Conservation (phyloP, 495 filamentous ascomycete species). For the Xeromyces bisporus region DNA sequence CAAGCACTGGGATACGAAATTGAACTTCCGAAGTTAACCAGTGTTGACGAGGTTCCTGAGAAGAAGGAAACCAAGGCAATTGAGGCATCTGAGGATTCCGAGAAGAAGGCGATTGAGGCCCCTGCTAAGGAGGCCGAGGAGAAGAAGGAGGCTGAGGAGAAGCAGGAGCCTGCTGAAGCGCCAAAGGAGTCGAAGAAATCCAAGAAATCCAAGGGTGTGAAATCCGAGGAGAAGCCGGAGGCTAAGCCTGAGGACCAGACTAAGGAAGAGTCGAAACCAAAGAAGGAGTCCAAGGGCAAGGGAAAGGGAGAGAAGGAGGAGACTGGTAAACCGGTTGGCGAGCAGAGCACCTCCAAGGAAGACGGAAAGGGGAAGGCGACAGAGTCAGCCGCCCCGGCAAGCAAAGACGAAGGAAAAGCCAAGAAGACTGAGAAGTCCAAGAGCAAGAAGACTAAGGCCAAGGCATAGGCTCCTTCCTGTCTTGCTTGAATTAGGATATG, state of each 20-base stretch:
- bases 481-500: too few species aligned
- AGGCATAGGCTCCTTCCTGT: slow-evolving; percentile 6
- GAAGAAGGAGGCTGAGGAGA: slow-evolving; percentile 16
- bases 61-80: slow-evolving; percentile 14
- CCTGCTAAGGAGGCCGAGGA: slow-evolving; percentile 9
- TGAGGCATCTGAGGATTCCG: slow-evolving; percentile 13
- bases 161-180: slow-evolving; percentile 18
- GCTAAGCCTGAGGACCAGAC: too few species aligned
- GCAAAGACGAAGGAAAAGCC: slow-evolving; percentile 4
- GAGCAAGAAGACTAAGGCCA: slow-evolving; percentile 17
- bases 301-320: slow-evolving; percentile 19
- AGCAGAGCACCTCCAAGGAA: slow-evolving; percentile 7
- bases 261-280: too few species aligned
- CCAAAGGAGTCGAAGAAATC: slow-evolving; percentile 24
- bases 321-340: slow-evolving; percentile 10
- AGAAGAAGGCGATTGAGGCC: slow-evolving; percentile 15
- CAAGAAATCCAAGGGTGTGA: slow-evolving; percentile 19
- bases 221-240: too few species aligned
- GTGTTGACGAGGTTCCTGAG: slow-evolving; percentile 38
- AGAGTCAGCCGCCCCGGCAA: slow-evolving; percentile 7
- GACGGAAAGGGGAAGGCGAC: not conserved
- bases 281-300: too few species aligned
- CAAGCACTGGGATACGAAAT: slow-evolving; percentile 76
- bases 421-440: slow-evolving; percentile 15
- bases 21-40: slow-evolving; percentile 54